phyloP scores from a whole-genome alignment of 352 stramenopile species.

The Pythium phragmiticola region DNA sequence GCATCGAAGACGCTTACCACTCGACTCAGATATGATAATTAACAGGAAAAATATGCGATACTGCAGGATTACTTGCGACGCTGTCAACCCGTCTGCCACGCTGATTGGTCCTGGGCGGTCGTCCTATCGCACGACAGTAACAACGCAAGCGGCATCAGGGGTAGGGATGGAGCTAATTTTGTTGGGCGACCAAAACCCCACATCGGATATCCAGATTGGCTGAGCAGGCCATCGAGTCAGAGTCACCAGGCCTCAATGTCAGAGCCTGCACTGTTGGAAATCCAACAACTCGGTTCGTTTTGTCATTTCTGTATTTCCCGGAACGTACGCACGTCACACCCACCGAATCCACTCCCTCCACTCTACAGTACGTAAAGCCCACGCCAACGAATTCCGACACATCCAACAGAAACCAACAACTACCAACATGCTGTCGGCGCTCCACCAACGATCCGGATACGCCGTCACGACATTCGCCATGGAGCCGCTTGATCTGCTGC shows the following conservation, averaged over 20 bases:
- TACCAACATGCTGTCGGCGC: conserved; percentile 20
- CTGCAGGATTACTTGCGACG: background rate
- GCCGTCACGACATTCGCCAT: conserved; percentile 4
- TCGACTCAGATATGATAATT: conserved; percentile 10
- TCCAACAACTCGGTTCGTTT: background rate
- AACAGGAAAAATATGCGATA: conserved; percentile 7
- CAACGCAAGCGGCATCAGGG: conserved; percentile 3
- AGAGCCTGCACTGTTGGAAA: background rate
- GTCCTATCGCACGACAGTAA: conserved; percentile 4
- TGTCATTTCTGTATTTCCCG: conserved; percentile 10
- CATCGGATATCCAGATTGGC: background rate
- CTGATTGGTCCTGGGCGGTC: conserved; percentile 1
- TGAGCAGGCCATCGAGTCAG: background rate
- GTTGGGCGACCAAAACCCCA: background rate
- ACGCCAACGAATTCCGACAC: background rate
- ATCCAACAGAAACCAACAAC: background rate
- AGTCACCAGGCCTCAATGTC: background rate
- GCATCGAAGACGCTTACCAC: background rate
- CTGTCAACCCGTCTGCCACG: background rate
- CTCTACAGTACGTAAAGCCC: background rate
- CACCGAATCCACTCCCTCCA: too few species aligned
- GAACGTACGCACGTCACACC: background rate
- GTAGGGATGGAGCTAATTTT: conserved; percentile 1
- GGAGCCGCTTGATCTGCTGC: conserved; percentile 15
- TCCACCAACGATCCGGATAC: conserved; percentile 24